Base-by-base conservation (phyloP, 805 yeast genomes). In the Scheffersomyces ergatensis region DNA sequence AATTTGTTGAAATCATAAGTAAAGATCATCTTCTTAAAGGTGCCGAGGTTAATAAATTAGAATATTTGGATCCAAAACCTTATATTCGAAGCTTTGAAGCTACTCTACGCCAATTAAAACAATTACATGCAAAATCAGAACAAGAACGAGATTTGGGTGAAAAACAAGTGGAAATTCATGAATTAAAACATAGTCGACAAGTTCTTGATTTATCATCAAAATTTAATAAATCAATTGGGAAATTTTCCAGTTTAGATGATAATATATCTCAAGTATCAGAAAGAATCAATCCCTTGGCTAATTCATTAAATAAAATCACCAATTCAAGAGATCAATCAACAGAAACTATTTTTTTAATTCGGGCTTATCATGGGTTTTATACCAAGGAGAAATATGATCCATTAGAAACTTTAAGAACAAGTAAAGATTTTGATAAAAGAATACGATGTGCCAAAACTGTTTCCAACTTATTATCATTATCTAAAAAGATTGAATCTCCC, bases 51-150 rank as follows among this genome's bases (percentile, higher is more conserved):
- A 73, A 76, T 42, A 68, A 75, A 32, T 57, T 76, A 24, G 79
- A 77, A 37, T 74, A 74, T 54, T 62, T 89, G 40, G 97, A 93
- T 55, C 97, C 98, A 1, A 89, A 88, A 54, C 98, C 98, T 2
- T 93, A 87, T 57, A 92, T 92, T 35, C 77, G 97, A 50, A 88
- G 96, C 0, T 90, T 93, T 60, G 97, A 92, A 57, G 80, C 90
- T 1, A 87, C 93, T 2, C 67, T 89, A 34, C 73, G 80, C 34
- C 92, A 88, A 53, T 67, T 92, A 48, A 77, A 80, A 51, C 71
- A 70, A 37, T 63, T 93, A 33, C 73, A 73, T 34, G 76, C 72
- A 1, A 83, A 83, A 33, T 78, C 89, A 2, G 57, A 63, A 4
- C 57, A 60, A 13, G 73, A 72, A 39, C 82, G 80, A 46, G 63